Base-by-base conservation (phyloP, 108 stramenopile genomes). In the Poteriospumella lacustris region DNA sequence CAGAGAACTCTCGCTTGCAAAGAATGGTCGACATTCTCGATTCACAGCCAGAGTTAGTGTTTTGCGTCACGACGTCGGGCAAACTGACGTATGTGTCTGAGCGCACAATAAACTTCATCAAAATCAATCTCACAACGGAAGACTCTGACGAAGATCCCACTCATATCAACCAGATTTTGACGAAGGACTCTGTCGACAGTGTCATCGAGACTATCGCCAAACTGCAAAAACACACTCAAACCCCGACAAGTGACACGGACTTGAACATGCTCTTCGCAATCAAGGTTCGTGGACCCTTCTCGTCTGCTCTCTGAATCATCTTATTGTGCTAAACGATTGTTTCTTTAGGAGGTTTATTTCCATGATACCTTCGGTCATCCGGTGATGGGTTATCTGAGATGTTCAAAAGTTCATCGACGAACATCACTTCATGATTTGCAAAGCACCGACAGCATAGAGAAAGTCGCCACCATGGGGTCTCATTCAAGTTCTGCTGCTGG, bases 21-120 rank as follows among this genome's bases (percentile, higher is more conserved):
- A 3, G 60, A 64, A 26, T 64, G 24, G 60, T 64, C 12, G 31
- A 64, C 36, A 34, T 64, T 12, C 36, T 64, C 5, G 60, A 64
- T 33, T 64, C 60, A 33, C 60, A 64, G 24, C 60, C 60, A 31
- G 60, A 64, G 60, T 64, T 64, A 33, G 36, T 64, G 36, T 64
- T 64, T 24, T 64, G 60, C 24, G 60, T 64, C 9, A 64, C 60
- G 36, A 3, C 60, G 36, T 24, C 5, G 24, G 60, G 60, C 28
- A 64, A 24, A 34, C 28, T 64, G 36, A 64, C 60, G 9, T 33
- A 64, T 64, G 15, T 64, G 3, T 64, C 60, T 34, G 60, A 64
- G 36, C 15, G 60, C 28, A 64, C 60, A 24, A 19, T 31, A 9
- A 64, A 64, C 31, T 64, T 64, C 24, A 64, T 64, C 60, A 64